Conservation (phyloP, 225 moss, liverwort and hornwort genomes). For the Pleurozium schreberi region DNA sequence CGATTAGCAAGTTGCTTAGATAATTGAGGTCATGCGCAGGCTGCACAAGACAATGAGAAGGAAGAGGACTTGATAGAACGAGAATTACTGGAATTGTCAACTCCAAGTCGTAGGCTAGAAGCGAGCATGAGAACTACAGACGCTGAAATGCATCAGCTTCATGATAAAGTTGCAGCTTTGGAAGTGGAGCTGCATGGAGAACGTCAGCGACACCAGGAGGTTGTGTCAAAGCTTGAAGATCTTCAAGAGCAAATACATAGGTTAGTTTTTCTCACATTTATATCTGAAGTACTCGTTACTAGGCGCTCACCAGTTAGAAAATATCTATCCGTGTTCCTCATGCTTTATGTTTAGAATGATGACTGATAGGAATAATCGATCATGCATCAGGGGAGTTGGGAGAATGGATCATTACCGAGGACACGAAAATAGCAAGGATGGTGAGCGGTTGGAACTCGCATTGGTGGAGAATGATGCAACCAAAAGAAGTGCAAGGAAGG, state of each 20-base stretch:
- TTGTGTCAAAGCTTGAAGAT: constrained; percentile 48
- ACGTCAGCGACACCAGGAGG: constrained; percentile 42
- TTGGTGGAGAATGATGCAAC: constrained; percentile 16
- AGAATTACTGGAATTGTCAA: constrained; percentile 35
- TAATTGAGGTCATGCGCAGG: constrained; percentile 3
- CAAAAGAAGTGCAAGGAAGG: constrained; percentile 28
- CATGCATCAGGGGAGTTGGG: constrained; percentile 18
- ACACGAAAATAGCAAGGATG: not conserved
- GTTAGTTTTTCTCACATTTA: not conserved
- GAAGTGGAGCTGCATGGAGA: constrained; percentile 66
- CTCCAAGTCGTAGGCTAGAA: constrained; percentile 8
- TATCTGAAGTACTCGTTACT: not conserved
- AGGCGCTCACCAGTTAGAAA: not conserved
- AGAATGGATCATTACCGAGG: constrained; percentile 17
- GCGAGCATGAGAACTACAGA: constrained; percentile 25
- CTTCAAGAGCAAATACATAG: constrained; percentile 54
- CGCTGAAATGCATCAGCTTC: constrained; percentile 42
- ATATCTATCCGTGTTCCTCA: not conserved
- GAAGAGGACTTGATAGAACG: constrained; percentile 43
- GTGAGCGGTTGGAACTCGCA: constrained; percentile 12
- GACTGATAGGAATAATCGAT: not conserved
- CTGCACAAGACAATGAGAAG: constrained; percentile 6
- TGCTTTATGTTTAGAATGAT: not conserved
- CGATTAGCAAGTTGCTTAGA: not conserved
- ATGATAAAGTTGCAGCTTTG: constrained; percentile 45